phyloP scores from a whole-genome alignment of 495 filamentous ascomycete genomes.

The Viridothelium virens region DNA sequence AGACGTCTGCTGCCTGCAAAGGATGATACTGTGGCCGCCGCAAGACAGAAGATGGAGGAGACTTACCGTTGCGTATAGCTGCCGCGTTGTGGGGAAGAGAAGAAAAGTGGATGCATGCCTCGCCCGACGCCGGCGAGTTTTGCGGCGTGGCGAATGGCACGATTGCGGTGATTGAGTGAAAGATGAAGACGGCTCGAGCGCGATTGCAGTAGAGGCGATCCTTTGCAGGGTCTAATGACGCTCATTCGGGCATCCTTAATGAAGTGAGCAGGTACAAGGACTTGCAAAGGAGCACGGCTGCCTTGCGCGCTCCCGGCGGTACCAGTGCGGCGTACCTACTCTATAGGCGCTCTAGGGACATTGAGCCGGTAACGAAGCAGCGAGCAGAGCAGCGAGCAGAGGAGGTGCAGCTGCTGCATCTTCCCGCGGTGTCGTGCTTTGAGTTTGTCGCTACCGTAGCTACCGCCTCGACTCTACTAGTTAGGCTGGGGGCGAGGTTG shows the following conservation, averaged over 20 bases:
- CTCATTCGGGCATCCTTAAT: not conserved
- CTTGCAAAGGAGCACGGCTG: not conserved
- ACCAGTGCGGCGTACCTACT: not conserved
- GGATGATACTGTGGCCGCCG: slow-evolving; percentile 9
- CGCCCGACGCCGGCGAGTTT: not conserved
- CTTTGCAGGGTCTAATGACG: slow-evolving; percentile 8
- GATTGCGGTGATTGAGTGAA: not conserved
- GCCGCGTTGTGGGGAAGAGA: not conserved
- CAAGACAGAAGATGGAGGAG: not conserved
- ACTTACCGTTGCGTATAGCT: slow-evolving; percentile 10
- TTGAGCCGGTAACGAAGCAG: not conserved
- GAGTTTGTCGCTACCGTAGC: not conserved
- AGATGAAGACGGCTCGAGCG: not conserved
- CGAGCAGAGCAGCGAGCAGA: not conserved
- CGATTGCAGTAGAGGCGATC: slow-evolving; percentile 7
- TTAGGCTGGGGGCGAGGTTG: not conserved
- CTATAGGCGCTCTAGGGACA: not conserved
- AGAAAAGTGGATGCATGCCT: slow-evolving; percentile 5
- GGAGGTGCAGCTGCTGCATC: slow-evolving; percentile 7
- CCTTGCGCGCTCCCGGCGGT: slow-evolving; percentile 1
- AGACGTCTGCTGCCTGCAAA: slow-evolving; percentile 11
- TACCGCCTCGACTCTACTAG: not conserved
- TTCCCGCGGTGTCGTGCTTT: slow-evolving; percentile 12
- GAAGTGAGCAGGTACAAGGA: not conserved
- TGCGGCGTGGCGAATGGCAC: slow-evolving; percentile 7